Base-by-base conservation (phyloP, 73 alveolate genomes). In the Paramecium sexaurelia region DNA sequence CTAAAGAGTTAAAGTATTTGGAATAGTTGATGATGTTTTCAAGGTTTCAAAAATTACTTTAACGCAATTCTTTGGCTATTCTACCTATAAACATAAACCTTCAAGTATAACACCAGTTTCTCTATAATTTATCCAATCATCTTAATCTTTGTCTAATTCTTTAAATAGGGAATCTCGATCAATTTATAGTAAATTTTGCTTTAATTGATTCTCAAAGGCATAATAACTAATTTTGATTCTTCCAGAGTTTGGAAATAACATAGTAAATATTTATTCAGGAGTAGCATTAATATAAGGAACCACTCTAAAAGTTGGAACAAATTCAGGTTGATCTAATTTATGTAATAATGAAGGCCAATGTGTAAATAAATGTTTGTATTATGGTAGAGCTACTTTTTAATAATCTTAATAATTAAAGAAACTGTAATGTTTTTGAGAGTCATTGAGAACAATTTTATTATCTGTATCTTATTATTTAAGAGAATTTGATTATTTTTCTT, bases 101-200 rank as follows among this genome's bases (percentile, higher is more conserved):
- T 78, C 90, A 6, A 78, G 19, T 6, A 78, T 20, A 15, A 43
- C 45, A 1, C 90, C 90, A 20, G 90, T 78, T 45, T 78, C 90
- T 43, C 90, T 78, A 41, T 78, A 78, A 78, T 78, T 78, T 39
- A 78, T 78, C 90, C 90, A 78, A 78, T 78, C 90, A 78, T 78
- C 90, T 15, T 19, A 78, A 22, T 78, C 90, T 45, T 78, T 37
- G 41, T 78, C 90, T 13, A 78, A 78, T 78, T 78, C 69, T 78
- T 45, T 78, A 17, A 78, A 78, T 4, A 78, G 17, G n/a, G 27
- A 22, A 24, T 78, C 90, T 78, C 45, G 2, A 43, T 78, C 71
- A 40, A 78, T 61, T 29, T 73, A 27, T 73, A 73, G 35, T 51
- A 51, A 20, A 51, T 51, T 51, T 17, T 51, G 33, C 17, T 61